Conservation (phyloP, 257 asterid genomes). For the Solanum chilense region DNA sequence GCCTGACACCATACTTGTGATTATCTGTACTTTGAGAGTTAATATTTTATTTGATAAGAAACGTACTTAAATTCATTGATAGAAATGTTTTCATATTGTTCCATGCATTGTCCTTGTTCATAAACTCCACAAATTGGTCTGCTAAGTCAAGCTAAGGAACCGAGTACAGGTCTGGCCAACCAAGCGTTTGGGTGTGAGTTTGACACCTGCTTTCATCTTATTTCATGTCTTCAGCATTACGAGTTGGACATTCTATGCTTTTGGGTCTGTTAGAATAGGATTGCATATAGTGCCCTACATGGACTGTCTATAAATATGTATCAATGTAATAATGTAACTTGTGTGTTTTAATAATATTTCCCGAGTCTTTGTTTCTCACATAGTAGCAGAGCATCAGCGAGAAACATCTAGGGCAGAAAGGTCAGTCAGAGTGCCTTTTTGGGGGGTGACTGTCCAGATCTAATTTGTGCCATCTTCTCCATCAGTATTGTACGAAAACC, state of each 20-base stretch:
- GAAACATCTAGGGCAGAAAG: neutral
- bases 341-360: neutral
- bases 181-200: neutral
- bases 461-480: neutral
- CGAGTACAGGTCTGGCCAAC: neutral
- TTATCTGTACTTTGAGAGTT: neutral
- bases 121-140: neutral
- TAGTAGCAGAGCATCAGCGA: neutral
- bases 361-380: neutral
- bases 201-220: neutral
- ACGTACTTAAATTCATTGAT: neutral
- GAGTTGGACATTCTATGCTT: neutral
- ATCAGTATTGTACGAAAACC: neutral
- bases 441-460: neutral
- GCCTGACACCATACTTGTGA: neutral
- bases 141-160: neutral
- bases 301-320: neutral
- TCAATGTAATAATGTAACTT: neutral
- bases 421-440: neutral
- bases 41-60: neutral
- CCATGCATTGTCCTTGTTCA: neutral
- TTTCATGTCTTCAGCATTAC: neutral
- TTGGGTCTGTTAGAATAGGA: neutral
- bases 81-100: neutral
- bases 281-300: neutral